Percentiles rank a stretch among this genome's conserved stretches.
These are phyloP conservation scores for Guillardia theta DNA, from an alignment of 78 protist species.

Conservation along the genomic window DNA sequence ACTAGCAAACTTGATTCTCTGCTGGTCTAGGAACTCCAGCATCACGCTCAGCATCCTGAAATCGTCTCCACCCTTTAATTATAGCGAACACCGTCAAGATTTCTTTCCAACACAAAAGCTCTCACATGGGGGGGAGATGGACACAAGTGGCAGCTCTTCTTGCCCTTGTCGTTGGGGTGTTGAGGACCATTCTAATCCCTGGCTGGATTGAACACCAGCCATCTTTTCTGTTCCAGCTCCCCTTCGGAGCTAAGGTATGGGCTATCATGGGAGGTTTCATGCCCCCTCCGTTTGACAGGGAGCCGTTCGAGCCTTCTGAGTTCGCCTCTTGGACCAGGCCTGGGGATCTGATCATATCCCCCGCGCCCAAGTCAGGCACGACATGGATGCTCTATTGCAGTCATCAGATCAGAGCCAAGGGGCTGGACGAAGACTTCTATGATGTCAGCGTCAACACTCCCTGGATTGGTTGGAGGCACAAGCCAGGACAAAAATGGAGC, in stretches of 20 bases:
- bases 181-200: too few relatives aligned
- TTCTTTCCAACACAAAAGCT: too few relatives aligned
- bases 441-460: neutral
- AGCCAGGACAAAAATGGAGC: neutral
- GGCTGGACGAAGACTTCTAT: neutral
- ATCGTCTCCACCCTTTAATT: too few relatives aligned
- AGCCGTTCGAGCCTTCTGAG: neutral
- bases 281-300: neutral
- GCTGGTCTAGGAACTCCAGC: too few relatives aligned
- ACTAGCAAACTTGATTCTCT: too few relatives aligned
- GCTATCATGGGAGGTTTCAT: neutral
- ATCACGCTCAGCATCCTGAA: too few relatives aligned
- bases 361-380: neutral
- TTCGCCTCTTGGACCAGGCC: neutral
- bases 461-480: neutral
- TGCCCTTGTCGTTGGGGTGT: too few relatives aligned
- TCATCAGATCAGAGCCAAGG: slow-evolving; percentile 11
- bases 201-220: too few relatives aligned
- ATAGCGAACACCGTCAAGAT: too few relatives aligned
- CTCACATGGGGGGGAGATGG: too few relatives aligned
- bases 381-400: neutral
- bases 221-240: neutral
- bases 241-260: neutral
- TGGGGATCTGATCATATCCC: neutral
- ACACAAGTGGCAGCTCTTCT: too few relatives aligned